Base-by-base conservation (phyloP, 371 early-diverging fungal species). In the Mortierella sp. region DNA sequence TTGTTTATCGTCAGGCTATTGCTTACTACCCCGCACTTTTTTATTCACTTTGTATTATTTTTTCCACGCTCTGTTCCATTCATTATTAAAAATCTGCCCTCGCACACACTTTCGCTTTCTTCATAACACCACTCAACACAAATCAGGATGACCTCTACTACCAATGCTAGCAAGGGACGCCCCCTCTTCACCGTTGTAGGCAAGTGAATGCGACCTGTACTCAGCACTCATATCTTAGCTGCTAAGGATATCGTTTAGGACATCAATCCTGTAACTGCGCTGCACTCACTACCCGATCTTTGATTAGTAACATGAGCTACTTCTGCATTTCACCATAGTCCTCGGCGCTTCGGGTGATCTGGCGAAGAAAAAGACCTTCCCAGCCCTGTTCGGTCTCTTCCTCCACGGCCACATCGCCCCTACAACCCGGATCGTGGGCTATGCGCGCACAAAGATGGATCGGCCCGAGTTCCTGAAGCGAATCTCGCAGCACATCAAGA, bases 331-430 rank as follows among this genome's bases (percentile, higher is more conserved):
- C 37, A 2, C 52, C 24, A 32, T 53, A 85, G 95, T 95, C 8
- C 87, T 95, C 44, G 95, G 95, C 55, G 95, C 95, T 12, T 94
- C 94, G 21, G 95, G 97, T 46, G 97, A 97, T 68, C 85, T 97
- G 64, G 97, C 96, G 50, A 95, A 94, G 87, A 96, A 96, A 71
- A 99, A 99, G 87, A 95, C 99, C 23, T 97, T 95, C 75, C 99
- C 99, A 26, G 96, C 98, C 8, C 89, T 97, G 30, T 99, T 90
- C 73, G 92, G 89, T 52, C 90, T 95, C 48, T 96, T 83, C 79
- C 86, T 83, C 47, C 86, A 90, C 71, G 83, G 84, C 6, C 92
- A 92, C 71, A 84, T 97, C n/a, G 93, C 94, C 8, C 80, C 83
- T n/a, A 87, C 90, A 49, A 82, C 88, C 23, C 81, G 86, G 46